A percentile compares a stretch with the other conserved stretches of the same genome.
phyloP scores from a whole-genome alignment of 192 early-diverging fungal genomes.

The Mortierella alpina region DNA sequence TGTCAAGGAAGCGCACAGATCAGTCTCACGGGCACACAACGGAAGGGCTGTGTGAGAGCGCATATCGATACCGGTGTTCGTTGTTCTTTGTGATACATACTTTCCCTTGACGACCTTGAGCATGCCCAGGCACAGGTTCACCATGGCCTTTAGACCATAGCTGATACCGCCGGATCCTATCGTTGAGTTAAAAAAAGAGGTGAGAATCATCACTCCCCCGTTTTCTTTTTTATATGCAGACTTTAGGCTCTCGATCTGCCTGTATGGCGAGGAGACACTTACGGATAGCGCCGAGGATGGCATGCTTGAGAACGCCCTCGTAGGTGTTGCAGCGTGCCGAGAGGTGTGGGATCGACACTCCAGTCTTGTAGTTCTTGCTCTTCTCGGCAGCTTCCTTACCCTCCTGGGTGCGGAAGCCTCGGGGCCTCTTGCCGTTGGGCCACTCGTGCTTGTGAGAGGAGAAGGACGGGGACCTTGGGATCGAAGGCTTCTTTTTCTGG shows the following conservation, averaged over 20 bases:
- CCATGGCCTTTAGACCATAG: constrained; percentile 47
- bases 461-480: constrained; percentile 2
- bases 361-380: constrained; percentile 40
- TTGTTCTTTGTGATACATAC: constrained; percentile 21
- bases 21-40: background rate
- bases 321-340: constrained; percentile 43
- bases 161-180: constrained; percentile 40
- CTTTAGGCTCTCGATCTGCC: background rate
- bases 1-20: background rate
- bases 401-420: constrained; percentile 41
- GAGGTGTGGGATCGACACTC: constrained; percentile 44
- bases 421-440: constrained; percentile 50
- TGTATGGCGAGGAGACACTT: constrained; percentile 7
- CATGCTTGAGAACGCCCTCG: constrained; percentile 44
- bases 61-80: background rate
- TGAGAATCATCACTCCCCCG: background rate
- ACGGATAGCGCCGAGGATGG: constrained; percentile 49
- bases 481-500: background rate
- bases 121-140: constrained; percentile 50
- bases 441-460: constrained; percentile 30
- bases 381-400: constrained; percentile 51
- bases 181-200: background rate
- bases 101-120: constrained; percentile 51
- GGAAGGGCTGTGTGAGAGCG: background rate
- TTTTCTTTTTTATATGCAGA: background rate